phyloP scores from a whole-genome alignment of 2,329 filamentous ascomycete genomes.

The Exophiala spinifera region DNA sequence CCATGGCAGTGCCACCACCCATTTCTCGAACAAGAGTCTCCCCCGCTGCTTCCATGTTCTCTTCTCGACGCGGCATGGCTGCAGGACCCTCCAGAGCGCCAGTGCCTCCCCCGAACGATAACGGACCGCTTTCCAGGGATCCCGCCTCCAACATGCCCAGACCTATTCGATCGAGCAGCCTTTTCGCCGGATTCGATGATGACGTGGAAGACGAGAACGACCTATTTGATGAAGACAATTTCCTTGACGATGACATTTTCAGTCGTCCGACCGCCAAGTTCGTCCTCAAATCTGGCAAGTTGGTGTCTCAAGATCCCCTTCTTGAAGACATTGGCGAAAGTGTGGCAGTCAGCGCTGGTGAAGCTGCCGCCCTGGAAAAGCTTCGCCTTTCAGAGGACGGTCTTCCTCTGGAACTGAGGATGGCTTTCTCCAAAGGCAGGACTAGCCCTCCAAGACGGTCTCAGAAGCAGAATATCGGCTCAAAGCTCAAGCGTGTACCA shows the following conservation, averaged over 20 bases:
- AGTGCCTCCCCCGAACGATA: slow-evolving; percentile 57
- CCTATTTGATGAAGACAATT: slow-evolving; percentile 26
- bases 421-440: slow-evolving; percentile 17
- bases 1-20: slow-evolving; percentile 23
- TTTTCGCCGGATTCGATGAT: slow-evolving; percentile 82
- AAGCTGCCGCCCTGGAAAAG: slow-evolving; percentile 24
- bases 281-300: slow-evolving; percentile 41
- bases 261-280: slow-evolving; percentile 45
- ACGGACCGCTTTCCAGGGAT: slow-evolving; percentile 64
- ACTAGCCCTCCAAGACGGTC: slow-evolving; percentile 13
- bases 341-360: slow-evolving; percentile 20
- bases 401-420: slow-evolving; percentile 23
- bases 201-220: slow-evolving; percentile 51
- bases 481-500: slow-evolving; percentile 26
- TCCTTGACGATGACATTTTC: slow-evolving; percentile 45
- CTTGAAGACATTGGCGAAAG: slow-evolving; percentile 39
- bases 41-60: slow-evolving; percentile 36
- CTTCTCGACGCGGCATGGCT: slow-evolving; percentile 12
- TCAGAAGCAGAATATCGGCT: slow-evolving; percentile 15
- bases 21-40: slow-evolving; percentile 28
- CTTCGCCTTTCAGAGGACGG: slow-evolving; percentile 27
- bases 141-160: slow-evolving; percentile 55
- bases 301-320: slow-evolving; percentile 38
- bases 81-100: slow-evolving; percentile 21
- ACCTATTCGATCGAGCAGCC: slow-evolving; percentile 73